Conservation (phyloP, 805 yeast species). For the Candida ortonii region DNA sequence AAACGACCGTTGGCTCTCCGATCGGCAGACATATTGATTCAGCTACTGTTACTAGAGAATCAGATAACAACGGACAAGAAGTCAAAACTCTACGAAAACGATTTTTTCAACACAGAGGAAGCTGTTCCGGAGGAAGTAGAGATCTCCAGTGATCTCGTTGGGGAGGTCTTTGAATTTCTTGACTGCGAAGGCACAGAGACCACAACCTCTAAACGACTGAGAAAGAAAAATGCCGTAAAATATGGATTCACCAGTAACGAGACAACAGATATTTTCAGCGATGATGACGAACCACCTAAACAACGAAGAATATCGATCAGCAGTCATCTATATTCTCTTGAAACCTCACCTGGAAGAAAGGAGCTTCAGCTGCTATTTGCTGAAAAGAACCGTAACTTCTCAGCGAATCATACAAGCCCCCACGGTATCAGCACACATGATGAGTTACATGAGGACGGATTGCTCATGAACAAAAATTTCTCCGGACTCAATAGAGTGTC, state of each 20-base stretch:
- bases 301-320: not conserved
- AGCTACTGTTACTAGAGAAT: conserved; percentile 8
- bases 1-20: conserved; percentile 31
- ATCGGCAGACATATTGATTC: conserved; percentile 31
- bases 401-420: conserved; percentile 5
- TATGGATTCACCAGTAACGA: conserved; percentile 1
- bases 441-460: conserved; percentile 12
- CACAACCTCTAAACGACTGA: conserved; percentile 9
- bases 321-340: not conserved
- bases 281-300: too few relatives aligned
- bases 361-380: conserved; percentile 5
- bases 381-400: conserved; percentile 1
- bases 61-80: conserved; percentile 1
- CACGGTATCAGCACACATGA: conserved; percentile 15
- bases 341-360: conserved; percentile 6
- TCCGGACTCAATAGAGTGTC: conserved; percentile 22
- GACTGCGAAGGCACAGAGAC: conserved; percentile 1
- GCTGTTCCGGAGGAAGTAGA: conserved; percentile 11
- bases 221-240: conserved; percentile 8
- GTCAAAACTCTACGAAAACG: conserved; percentile 15
- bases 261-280: too few relatives aligned
- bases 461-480: conserved; percentile 27
- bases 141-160: conserved; percentile 20
- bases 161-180: conserved; percentile 9
- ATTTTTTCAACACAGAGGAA: conserved; percentile 27